A percentile compares a stretch with the other conserved stretches of the same genome.
phyloP scores from a whole-genome alignment of 129 eudicot genomes.

The Chrysanthemum seticuspe region DNA sequence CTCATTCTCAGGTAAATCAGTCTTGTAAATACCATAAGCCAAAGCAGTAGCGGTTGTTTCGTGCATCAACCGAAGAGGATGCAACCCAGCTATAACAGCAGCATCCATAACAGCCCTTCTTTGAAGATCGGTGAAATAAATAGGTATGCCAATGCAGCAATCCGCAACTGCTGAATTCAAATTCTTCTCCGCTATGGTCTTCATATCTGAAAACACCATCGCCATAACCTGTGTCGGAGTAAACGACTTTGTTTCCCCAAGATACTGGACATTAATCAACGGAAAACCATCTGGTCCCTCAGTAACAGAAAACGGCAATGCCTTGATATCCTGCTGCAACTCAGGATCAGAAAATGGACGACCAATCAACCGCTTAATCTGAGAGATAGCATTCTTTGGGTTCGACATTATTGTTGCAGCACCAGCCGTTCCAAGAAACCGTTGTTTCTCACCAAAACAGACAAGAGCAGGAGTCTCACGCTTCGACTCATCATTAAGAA shows the following conservation, averaged over 20 bases:
- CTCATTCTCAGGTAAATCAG: constrained; percentile 87
- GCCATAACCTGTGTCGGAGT: constrained; percentile 87
- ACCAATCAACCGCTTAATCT: constrained; percentile 81
- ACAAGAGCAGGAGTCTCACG: constrained; percentile 93
- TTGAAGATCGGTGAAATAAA: constrained; percentile 89
- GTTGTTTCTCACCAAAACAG: constrained; percentile 92
- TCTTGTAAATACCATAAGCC: constrained; percentile 92
- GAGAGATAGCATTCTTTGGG: constrained; percentile 87
- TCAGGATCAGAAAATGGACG: constrained; percentile 79
- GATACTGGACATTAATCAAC: constrained; percentile 67
- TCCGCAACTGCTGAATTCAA: constrained; percentile 85
- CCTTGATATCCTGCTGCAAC: constrained; percentile 73
- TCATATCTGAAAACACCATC: constrained; percentile 74
- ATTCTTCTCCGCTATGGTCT: constrained; percentile 76
- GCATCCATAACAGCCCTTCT: constrained; percentile 89
- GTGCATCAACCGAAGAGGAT: constrained; percentile 81
- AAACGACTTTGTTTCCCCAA: constrained; percentile 67
- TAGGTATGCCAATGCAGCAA: constrained; percentile 89
- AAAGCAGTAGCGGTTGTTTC: constrained; percentile 95
- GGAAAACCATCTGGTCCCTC: constrained; percentile 92
- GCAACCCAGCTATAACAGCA: constrained; percentile 85
- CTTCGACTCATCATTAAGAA: constrained; percentile 85
- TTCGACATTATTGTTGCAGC: constrained; percentile 94
- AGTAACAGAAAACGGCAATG: constrained; percentile 67
- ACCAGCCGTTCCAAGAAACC: constrained; percentile 94